These are phyloP conservation scores for Globisporangium recalcitrans DNA, from an alignment of 352 stramenopile genomes.

Conservation along the genomic window DNA sequence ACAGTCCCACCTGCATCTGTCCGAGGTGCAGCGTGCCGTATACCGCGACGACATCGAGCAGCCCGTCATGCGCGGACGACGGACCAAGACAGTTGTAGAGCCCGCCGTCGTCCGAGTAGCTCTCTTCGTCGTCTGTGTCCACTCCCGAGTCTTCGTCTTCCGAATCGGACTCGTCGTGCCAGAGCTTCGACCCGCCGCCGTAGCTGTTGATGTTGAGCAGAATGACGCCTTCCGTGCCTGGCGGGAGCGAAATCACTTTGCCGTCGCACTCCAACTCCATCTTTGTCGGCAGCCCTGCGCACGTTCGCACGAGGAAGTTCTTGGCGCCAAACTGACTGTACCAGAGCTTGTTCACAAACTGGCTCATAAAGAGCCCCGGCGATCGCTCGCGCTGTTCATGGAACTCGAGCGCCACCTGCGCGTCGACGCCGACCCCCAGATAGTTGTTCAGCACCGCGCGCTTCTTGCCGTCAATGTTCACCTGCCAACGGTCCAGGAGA, in stretches of 20 bases:
- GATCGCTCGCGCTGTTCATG: slow-evolving; percentile 85
- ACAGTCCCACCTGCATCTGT: slow-evolving; percentile 90
- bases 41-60: slow-evolving; percentile 92
- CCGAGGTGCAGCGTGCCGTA: slow-evolving; percentile 92
- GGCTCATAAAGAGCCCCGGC: slow-evolving; percentile 84
- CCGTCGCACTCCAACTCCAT: slow-evolving; percentile 80
- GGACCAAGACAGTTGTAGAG: slow-evolving; percentile 30
- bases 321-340: slow-evolving; percentile 88
- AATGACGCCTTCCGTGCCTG: slow-evolving; percentile 82
- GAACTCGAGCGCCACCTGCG: slow-evolving; percentile 87
- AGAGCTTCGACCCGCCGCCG: slow-evolving; percentile 82
- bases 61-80: slow-evolving; percentile 84
- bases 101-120: slow-evolving; percentile 25
- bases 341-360: slow-evolving; percentile 90
- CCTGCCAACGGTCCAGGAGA: slow-evolving; percentile 69
- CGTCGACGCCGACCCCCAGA: slow-evolving; percentile 86
- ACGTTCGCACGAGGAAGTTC: slow-evolving; percentile 84
- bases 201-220: slow-evolving; percentile 89
- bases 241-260: slow-evolving; percentile 56
- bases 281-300: slow-evolving; percentile 66
- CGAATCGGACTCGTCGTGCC: slow-evolving; percentile 72
- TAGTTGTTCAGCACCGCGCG: slow-evolving; percentile 77
- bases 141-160: slow-evolving; percentile 38
- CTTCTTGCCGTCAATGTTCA: slow-evolving; percentile 68
- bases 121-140: slow-evolving; percentile 32